Base-by-base conservation (phyloP, 1,284 basidiomycete genomes). In the Cutaneotrichosporon mucoides region DNA sequence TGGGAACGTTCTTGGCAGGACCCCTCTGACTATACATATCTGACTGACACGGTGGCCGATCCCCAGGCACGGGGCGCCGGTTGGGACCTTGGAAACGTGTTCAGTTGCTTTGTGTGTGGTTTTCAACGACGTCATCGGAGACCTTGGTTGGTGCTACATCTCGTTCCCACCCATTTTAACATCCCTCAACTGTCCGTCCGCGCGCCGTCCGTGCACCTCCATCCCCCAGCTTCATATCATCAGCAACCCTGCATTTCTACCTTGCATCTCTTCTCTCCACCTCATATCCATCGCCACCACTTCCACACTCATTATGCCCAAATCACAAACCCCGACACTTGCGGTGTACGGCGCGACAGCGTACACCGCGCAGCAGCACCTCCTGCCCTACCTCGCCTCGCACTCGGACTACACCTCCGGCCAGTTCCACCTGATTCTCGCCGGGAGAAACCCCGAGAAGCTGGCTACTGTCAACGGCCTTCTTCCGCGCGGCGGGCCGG, bases 271-370 rank as follows among this genome's bases (percentile, higher is more conserved):
- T n/a, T 50, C 36, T 44, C 35, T 16, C 35, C 15, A n/a, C 16
- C 12, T 55, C 45, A 34, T 9, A 35, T 43, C 48, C 33, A 8
- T 8, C 36, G 4, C 15, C 49, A 16, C 46, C 7, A 11, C 11
- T 33, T 48, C 2, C 34, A 10, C 46, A 24, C 13, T 16, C 34
- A 34, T 34, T 34, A 54, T 42, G 44, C 12, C 44, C 37, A 36
- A 41, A n/a, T 34, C 33, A 15, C 37, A 45, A 2, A 54, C 51
- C 9, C 73, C 76, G 13, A 71, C 68, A 3, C 47, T 77, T 42
- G 61, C 71, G 53, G 61, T 79, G 46, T 77, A 76, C 66, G 77
- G 77, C 37, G 75, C 77, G 2, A 75, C 73, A 2, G 68, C 70
- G 8, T 79, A 69, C 67, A 75, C 76, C 6, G 73, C 69, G 2